Percentiles rank a stretch among this genome's conserved stretches.
These are phyloP conservation scores for Elaeis oleifera DNA, from an alignment of 202 grass and related monocot species.

Conservation along the genomic window DNA sequence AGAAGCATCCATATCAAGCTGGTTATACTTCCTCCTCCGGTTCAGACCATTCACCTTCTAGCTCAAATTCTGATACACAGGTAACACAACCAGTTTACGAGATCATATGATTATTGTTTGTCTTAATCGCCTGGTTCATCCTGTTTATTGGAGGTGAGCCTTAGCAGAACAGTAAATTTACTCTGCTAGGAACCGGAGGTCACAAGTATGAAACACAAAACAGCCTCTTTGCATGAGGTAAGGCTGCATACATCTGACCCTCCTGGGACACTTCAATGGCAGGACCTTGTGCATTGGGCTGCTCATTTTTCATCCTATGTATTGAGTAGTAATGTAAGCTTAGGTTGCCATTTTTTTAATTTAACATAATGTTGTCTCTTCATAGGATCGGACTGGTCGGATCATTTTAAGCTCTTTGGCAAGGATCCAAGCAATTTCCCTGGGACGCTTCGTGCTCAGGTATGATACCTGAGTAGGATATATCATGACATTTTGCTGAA, in stretches of 20 bases:
- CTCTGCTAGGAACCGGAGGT: too few relatives aligned
- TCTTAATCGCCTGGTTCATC: too few relatives aligned
- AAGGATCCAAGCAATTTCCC: constrained; percentile 84
- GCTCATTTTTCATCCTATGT: too few relatives aligned
- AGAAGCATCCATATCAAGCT: constrained; percentile 43
- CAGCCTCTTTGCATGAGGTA: too few relatives aligned
- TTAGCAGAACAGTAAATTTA: too few relatives aligned
- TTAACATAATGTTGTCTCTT: constrained; percentile 12
- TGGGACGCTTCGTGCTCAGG: constrained; percentile 64
- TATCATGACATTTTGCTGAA: constrained; percentile 1
- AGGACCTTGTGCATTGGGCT: too few relatives aligned
- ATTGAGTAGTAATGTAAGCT: too few relatives aligned
- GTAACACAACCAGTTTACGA: constrained; percentile 28
- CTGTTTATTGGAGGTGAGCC: too few relatives aligned
- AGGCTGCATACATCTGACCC: too few relatives aligned
- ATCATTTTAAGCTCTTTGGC: constrained; percentile 95
- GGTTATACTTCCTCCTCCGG: constrained; percentile 75
- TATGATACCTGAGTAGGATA: constrained; percentile 4
- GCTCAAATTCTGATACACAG: constrained; percentile 85
- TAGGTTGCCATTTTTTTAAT: too few relatives aligned
- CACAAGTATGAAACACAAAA: too few relatives aligned
- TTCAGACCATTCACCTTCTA: constrained; percentile 88
- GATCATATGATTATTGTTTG: neutral
- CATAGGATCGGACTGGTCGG: constrained; percentile 85
- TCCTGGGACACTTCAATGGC: too few relatives aligned